phyloP scores from a whole-genome alignment of 768 basidiomycete species.

The Rossbeevera mucosa region DNA sequence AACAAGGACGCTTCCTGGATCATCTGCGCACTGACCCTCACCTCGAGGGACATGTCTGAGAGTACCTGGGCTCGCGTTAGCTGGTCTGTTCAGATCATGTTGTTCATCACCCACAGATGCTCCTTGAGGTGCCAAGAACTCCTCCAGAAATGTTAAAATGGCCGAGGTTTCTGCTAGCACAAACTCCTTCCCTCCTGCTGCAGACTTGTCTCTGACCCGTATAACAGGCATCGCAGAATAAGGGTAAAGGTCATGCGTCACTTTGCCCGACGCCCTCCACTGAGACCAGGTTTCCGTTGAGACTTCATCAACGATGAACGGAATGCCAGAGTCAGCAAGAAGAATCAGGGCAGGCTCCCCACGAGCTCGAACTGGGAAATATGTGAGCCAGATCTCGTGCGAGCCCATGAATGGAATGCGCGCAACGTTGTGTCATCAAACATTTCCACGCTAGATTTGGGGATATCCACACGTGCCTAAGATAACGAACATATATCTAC shows the following conservation, averaged over 20 bases:
- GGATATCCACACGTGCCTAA: not conserved
- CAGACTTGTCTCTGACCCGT: conserved; percentile 15
- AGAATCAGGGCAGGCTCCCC: conserved; percentile 25
- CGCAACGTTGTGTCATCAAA: not conserved
- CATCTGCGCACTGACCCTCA: conserved; percentile 15
- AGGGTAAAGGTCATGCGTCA: conserved; percentile 20
- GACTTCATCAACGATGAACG: conserved; percentile 21
- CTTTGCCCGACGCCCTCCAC: conserved; percentile 12
- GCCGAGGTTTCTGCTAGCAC: conserved; percentile 24
- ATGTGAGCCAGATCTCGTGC: conserved; percentile 19
- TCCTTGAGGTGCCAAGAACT: conserved; percentile 13
- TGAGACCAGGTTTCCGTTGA: conserved; percentile 11
- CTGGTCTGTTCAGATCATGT: not conserved
- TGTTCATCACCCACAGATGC: conserved; percentile 9
- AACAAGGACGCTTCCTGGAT: conserved; percentile 24
- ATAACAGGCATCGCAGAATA: conserved; percentile 24
- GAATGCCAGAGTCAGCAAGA: conserved; percentile 22
- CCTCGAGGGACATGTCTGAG: conserved; percentile 17
- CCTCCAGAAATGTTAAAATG: conserved; percentile 23
- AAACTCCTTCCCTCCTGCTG: conserved; percentile 6
- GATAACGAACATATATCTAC: not conserved
- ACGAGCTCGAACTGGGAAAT: conserved; percentile 21
- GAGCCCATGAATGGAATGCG: no score
- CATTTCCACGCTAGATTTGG: not conserved
- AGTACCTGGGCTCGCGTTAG: conserved; percentile 10